Base-by-base conservation (phyloP, 208 protist species). In the Leishmania guyanensis region DNA sequence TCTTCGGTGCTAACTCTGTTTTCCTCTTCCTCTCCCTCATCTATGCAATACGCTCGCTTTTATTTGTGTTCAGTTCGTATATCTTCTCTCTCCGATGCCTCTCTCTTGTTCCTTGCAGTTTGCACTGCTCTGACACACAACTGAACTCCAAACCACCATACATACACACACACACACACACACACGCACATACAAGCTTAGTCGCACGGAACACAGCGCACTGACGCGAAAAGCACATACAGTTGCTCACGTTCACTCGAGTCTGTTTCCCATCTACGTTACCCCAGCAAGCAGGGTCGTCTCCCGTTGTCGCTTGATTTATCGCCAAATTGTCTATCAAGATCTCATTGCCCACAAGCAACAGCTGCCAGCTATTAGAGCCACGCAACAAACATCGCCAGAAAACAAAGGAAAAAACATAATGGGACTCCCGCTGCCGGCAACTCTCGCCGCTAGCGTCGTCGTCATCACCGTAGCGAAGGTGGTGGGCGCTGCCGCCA, bases 401-500 rank as follows among this genome's bases (percentile, higher is more conserved):
- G 22, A 72, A 16, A 10, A 22, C 5, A 36, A n/a, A 64, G 3
- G 8, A 4, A 6, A 78, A 12, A 68, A 5, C 22, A 54, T 6
- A 26, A 77, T 33, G 39, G 33, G 12, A 16, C n/a, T 65, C 29
- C n/a, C 17, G 46, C 75, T 48, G 20, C 5, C 29, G 29, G 58
- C 5, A 17, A 33, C 50, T 12, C 22, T 73, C 43, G 36, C 26
- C 69, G 8, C 51, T 75, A 17, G 53, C 71, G 29, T 8, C 54
- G 16, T 65, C 56, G 66, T 74, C 5, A 10, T 86, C 3, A 48
- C 75, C 10, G 54, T 70, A 66, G 20, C 75, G 36, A 75, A 79
- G 17, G 39, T 70, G 17, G 82, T 69, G 20, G 62, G 56, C 53
- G 79, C 84, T 53, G 72, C 64, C 20, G 58, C 78, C 33, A 88